Base-by-base conservation (phyloP, 208 protist species). In the Endotrypanum monterogeii region DNA sequence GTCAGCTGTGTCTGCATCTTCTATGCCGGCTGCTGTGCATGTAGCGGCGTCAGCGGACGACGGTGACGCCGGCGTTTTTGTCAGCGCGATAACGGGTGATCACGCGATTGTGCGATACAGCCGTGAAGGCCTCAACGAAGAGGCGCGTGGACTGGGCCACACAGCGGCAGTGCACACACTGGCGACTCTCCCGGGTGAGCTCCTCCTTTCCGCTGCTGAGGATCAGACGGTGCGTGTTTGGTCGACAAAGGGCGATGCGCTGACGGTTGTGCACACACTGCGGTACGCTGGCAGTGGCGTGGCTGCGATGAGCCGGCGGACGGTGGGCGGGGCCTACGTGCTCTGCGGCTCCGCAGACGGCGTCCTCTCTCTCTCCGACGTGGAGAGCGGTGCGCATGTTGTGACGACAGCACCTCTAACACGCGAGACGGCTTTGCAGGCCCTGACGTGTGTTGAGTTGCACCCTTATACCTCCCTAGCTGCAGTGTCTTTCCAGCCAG, bases 181-280 rank as follows among this genome's bases (percentile, higher is more conserved):
- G 41, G 66, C 69, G 25, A 67, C 48, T 58, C 68, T 55, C 18
- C 52, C 66, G 28, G 16, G n/a, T 46, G 55, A 72, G 30, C 65
- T 58, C 8, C 66, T 69, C 32, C 82, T 99, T 2, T 99, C 93
- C 5, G 92, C 95, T 2, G 98, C 96, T 2, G 99, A 99, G 71
- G 99, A 99, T 82, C 86, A 98, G 67, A 99, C 98, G 30, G 96
- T 99, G 74, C 89, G 98, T 32, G 98, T 99, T 63, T 99, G 98
- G 98, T 92, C 88, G 60, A 67, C 76, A 35, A 71, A 80, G 39
- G 73, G 58, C 6, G 56, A 70, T 50, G 81, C 85, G 57, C 69
- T 73, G 12, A 71, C 62, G 87, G 87, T 70, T 67, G 52, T 14
- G 52, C 77, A 75, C 23, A 89, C 84, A 46, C 73, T 91, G 77